Percentiles rank a stretch among this genome's conserved stretches.
Conservation (phyloP, 495 filamentous ascomycete genomes). For the Parathielavia appendiculata region DNA sequence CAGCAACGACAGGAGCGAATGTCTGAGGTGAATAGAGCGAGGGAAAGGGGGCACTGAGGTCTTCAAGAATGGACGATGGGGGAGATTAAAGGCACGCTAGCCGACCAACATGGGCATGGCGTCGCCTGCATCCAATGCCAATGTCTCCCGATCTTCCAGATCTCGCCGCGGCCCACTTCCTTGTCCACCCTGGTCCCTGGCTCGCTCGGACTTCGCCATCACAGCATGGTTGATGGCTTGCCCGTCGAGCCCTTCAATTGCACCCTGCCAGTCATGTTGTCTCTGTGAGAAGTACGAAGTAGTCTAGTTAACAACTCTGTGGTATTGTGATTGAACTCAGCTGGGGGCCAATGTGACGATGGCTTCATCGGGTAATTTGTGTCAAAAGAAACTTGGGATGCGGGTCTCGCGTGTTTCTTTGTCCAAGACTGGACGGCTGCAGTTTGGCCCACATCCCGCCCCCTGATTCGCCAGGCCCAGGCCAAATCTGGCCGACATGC, state of each 20-base stretch:
- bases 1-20: slow-evolving; percentile 9
- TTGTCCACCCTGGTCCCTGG: not conserved
- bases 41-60: not conserved
- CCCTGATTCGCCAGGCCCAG: not conserved
- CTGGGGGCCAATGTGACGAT: not conserved
- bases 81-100: slow-evolving; percentile 16
- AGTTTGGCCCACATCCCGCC: not conserved
- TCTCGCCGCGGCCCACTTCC: not conserved
- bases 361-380: not conserved
- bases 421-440: not conserved
- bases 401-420: not conserved
- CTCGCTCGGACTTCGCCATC: slow-evolving; percentile 12
- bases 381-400: not conserved
- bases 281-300: no score
- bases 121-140: not conserved
- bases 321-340: not conserved
- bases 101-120: slow-evolving; percentile 12
- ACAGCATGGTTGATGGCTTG: not conserved
- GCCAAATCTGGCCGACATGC: not conserved
- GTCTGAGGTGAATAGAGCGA: not conserved
- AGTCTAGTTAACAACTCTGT: no score
- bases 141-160: not conserved
- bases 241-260: not conserved
- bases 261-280: not conserved
- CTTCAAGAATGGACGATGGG: slow-evolving; percentile 2